A percentile compares a stretch with the other conserved stretches of the same genome.
Conservation (phyloP, 495 filamentous ascomycete species). For the Penicillium atrosanguineum region DNA sequence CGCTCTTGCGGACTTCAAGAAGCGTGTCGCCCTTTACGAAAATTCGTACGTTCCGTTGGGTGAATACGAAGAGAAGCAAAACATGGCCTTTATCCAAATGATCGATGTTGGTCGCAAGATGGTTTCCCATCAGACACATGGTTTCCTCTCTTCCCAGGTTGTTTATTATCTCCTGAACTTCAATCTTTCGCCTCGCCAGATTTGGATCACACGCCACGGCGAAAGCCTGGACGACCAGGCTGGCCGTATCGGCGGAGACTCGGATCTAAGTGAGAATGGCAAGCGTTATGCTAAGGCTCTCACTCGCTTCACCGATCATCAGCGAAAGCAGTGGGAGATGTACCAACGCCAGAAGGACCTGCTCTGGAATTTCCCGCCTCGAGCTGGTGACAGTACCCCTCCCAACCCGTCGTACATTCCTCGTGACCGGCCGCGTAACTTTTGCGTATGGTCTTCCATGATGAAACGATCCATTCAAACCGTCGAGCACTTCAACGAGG, state of each 20-base stretch:
- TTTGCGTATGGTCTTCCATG: constrained; percentile 99
- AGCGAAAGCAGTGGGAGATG: constrained; percentile 73
- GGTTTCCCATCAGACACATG: constrained; percentile 81
- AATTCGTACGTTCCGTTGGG: constrained; percentile 89
- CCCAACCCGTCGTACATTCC: constrained; percentile 81
- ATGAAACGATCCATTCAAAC: constrained; percentile 82
- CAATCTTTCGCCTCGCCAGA: constrained; percentile 90
- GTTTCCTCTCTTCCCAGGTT: constrained; percentile 86
- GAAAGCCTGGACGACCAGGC: constrained; percentile 76
- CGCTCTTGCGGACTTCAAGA: constrained; percentile 87
- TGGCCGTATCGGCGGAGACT: constrained; percentile 83
- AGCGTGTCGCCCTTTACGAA: constrained; percentile 89
- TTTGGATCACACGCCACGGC: constrained; percentile 96
- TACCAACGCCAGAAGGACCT: constrained; percentile 71
- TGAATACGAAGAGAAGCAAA: constrained; percentile 81
- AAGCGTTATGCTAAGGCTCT: constrained; percentile 68
- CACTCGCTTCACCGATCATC: constrained; percentile 70
- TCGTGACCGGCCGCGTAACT: constrained; percentile 68
- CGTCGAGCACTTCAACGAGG: constrained; percentile 85
- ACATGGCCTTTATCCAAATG: constrained; percentile 94
- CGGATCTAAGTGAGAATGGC: constrained; percentile 73
- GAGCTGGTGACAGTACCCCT: constrained; percentile 85
- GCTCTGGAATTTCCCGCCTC: constrained; percentile 73
- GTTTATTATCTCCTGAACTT: constrained; percentile 94
- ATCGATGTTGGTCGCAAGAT: constrained; percentile 96